These are phyloP conservation scores for Austroboletus eburneus DNA, from an alignment of 768 basidiomycete genomes.

Conservation along the genomic window DNA sequence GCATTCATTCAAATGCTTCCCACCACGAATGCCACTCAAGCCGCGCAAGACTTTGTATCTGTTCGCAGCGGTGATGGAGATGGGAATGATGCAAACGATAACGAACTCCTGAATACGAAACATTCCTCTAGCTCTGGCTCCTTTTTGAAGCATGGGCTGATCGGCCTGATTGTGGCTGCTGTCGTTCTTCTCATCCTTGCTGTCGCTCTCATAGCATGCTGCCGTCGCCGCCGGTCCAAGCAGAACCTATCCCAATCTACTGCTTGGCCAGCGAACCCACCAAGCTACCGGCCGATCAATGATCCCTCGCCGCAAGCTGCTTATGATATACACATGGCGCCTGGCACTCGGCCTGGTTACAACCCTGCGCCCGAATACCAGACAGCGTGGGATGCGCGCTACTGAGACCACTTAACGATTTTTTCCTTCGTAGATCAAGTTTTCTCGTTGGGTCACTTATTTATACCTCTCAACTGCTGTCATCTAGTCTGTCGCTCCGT, in stretches of 20 bases:
- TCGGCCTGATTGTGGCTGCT: conserved; percentile 15
- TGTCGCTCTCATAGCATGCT: conserved; percentile 1
- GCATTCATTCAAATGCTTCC: conserved; percentile 66
- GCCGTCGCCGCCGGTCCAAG: conserved; percentile 10
- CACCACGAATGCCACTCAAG: conserved; percentile 45
- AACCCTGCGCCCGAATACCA: conserved; percentile 14
- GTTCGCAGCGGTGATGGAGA: conserved; percentile 5
- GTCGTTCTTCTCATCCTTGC: conserved; percentile 8
- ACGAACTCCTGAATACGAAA: conserved; percentile 33
- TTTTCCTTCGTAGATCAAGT: neutral
- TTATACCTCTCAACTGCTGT: neutral
- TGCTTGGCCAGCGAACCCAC: conserved; percentile 4
- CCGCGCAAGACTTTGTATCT: conserved; percentile 16
- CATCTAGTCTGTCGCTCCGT: neutral
- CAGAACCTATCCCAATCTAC: conserved; percentile 2
- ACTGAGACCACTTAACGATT: neutral
- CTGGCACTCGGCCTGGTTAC: conserved; percentile 10
- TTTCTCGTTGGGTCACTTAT: neutral
- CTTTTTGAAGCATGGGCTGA: conserved; percentile 3
- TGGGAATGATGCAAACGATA: conserved; percentile 27
- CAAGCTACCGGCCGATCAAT: conserved; percentile 22
- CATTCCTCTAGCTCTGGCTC: conserved; percentile 27
- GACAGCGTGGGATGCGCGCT: conserved; percentile 25
- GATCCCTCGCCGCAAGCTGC: conserved; percentile 28
- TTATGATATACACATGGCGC: conserved; percentile 24